phyloP scores from a whole-genome alignment of 2,329 filamentous ascomycete genomes.

The Chalara sp. region DNA sequence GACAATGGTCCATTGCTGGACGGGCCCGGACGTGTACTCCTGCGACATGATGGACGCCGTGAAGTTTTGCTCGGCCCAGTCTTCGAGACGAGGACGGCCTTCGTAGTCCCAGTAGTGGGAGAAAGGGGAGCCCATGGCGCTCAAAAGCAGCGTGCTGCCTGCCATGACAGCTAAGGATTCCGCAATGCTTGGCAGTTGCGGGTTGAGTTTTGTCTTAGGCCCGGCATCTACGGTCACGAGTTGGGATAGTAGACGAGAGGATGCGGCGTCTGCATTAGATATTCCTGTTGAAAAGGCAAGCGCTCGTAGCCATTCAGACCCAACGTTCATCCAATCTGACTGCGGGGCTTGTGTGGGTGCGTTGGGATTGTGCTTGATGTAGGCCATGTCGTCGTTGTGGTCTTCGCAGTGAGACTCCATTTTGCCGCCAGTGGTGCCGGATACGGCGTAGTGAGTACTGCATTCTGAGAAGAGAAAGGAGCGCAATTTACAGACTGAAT shows the following conservation, averaged over 20 bases:
- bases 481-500: conserved; percentile 29
- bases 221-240: conserved; percentile 35
- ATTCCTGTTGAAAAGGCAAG: conserved; percentile 51
- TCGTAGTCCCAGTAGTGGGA: conserved; percentile 37
- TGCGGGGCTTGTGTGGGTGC: conserved; percentile 26
- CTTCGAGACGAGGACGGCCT: too few relatives aligned
- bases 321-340: conserved; percentile 49
- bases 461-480: conserved; percentile 60
- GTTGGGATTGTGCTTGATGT: conserved; percentile 36
- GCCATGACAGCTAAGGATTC: conserved; percentile 68
- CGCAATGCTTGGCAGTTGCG: conserved; percentile 55
- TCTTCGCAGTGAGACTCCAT: conserved; percentile 59
- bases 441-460: conserved; percentile 53
- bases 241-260: conserved; percentile 51
- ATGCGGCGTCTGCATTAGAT: conserved; percentile 49
- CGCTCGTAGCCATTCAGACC: conserved; percentile 45
- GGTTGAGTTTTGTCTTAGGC: conserved; percentile 29
- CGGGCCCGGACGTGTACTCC: too few relatives aligned
- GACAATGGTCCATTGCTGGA: too few relatives aligned
- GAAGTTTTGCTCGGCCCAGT: too few relatives aligned
- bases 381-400: conserved; percentile 44
- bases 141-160: conserved; percentile 58
- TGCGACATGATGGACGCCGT: too few relatives aligned
- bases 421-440: conserved; percentile 48
- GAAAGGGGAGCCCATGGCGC: conserved; percentile 43